Evolutionary conservation across 2,329 filamentous ascomycete species (phyloP).

Genomic region (Venturia nashicola): DNA sequence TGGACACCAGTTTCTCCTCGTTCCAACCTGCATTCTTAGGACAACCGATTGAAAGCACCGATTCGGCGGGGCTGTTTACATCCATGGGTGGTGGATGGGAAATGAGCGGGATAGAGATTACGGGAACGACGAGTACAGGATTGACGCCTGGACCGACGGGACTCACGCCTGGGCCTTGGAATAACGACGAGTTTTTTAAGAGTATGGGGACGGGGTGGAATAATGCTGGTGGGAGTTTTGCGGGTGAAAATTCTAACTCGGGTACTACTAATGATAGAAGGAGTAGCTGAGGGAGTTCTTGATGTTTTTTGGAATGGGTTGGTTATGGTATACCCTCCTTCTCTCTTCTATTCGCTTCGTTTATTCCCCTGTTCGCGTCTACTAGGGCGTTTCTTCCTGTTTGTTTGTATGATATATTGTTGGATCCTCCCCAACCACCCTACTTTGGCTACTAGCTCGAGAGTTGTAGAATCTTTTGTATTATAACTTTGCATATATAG

Average conservation of each 20-base stretch:
- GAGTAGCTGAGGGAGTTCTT: not conserved
- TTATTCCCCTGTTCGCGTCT: not conserved
- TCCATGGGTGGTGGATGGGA: constrained; percentile 1
- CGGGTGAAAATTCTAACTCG: not conserved
- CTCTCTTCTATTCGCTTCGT: not conserved
- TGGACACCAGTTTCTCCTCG: constrained; percentile 3
- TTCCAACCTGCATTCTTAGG: constrained; percentile 1
- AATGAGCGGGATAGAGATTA: constrained; percentile 8
- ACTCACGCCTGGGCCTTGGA: not conserved
- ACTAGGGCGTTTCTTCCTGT: not conserved
- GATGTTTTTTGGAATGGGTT: not conserved
- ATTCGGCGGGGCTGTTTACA: not conserved
- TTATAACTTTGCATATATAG: not conserved
- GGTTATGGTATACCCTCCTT: not conserved
- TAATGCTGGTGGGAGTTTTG: not conserved
- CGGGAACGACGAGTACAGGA: constrained; percentile 1
- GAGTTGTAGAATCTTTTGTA: not conserved
- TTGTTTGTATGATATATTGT: not conserved
- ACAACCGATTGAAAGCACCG: not conserved
- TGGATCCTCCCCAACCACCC: not conserved
- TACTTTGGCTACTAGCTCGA: not conserved
- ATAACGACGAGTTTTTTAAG: not conserved
- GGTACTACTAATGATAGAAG: not conserved
- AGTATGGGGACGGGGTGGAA: not conserved
- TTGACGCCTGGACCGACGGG: constrained; percentile 9